These are phyloP conservation scores for Eucommia ulmoides DNA, from an alignment of 257 asterid species.

Conservation along the genomic window DNA sequence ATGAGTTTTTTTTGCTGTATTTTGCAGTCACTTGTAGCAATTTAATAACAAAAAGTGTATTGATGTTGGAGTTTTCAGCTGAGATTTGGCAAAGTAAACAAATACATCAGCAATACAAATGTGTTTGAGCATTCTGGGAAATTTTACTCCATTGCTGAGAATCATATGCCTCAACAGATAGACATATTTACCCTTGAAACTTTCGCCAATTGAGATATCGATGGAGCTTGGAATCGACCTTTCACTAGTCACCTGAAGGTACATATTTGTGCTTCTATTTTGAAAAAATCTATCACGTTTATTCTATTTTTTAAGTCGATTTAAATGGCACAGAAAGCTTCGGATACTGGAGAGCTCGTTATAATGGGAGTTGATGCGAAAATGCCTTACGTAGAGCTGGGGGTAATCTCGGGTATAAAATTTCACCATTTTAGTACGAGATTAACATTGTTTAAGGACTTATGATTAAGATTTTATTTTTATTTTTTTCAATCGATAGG, in stretches of 20 bases:
- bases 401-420: slow-evolving; percentile 46
- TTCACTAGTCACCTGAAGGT: slow-evolving; percentile 77
- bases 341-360: slow-evolving; percentile 54
- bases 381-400: slow-evolving; percentile 49
- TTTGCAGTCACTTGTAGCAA: too few relatives aligned
- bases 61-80: slow-evolving; percentile 22
- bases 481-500: slow-evolving; percentile 46
- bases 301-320: too few relatives aligned
- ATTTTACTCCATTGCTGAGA: slow-evolving; percentile 43
- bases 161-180: slow-evolving; percentile 51
- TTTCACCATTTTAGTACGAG: neutral
- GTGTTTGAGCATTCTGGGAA: slow-evolving; percentile 55
- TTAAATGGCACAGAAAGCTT: slow-evolving; percentile 33
- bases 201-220: slow-evolving; percentile 32
- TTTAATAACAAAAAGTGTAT: too few relatives aligned
- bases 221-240: slow-evolving; percentile 50
- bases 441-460: too few relatives aligned
- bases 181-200: slow-evolving; percentile 37
- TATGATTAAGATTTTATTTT: too few relatives aligned
- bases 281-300: too few relatives aligned
- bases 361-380: slow-evolving; percentile 36
- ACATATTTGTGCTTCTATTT: too few relatives aligned
- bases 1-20: too few relatives aligned
- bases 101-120: slow-evolving; percentile 45
- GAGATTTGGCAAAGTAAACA: slow-evolving; percentile 44